These are phyloP conservation scores for Paraphaeosphaeria minitans DNA, from an alignment of 2,329 filamentous ascomycete species.

Conservation along the genomic window DNA sequence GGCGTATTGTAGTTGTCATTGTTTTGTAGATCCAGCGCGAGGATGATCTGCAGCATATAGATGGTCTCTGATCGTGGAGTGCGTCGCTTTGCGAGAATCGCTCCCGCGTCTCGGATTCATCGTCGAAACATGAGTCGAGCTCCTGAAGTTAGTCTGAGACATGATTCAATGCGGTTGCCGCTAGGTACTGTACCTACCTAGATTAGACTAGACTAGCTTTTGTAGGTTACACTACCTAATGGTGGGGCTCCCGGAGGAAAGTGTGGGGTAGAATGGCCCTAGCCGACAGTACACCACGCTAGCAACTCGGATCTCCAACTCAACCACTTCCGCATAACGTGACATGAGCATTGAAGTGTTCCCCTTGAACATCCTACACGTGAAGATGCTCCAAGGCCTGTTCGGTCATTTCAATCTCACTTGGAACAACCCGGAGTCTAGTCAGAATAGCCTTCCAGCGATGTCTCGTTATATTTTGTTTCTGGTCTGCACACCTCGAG, in stretches of 20 bases:
- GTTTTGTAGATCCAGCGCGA: too few species aligned
- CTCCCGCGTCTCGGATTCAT: too few species aligned
- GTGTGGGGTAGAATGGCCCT: slow-evolving; percentile 21
- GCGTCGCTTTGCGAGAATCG: too few species aligned
- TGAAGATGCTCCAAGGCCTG: not conserved
- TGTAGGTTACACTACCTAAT: too few species aligned
- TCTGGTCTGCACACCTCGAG: slow-evolving; percentile 31
- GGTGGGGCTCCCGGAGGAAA: slow-evolving; percentile 16
- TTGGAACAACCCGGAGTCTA: not conserved
- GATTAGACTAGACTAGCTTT: too few species aligned
- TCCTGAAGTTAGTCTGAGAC: too few species aligned
- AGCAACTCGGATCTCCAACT: slow-evolving; percentile 16
- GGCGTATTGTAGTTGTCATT: too few species aligned
- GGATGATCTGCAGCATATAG: too few species aligned
- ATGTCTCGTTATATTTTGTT: not conserved
- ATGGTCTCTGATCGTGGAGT: too few species aligned
- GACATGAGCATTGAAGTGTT: slow-evolving; percentile 11
- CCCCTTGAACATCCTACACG: slow-evolving; percentile 5
- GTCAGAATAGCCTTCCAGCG: not conserved
- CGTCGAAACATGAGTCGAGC: slow-evolving; percentile 14
- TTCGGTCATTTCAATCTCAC: not conserved
- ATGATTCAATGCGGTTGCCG: not conserved
- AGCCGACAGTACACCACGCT: slow-evolving; percentile 19
- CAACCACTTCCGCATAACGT: slow-evolving; percentile 19
- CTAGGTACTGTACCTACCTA: too few species aligned